Base-by-base conservation (phyloP, 352 stramenopile species). In the Phytopythium montanum region DNA sequence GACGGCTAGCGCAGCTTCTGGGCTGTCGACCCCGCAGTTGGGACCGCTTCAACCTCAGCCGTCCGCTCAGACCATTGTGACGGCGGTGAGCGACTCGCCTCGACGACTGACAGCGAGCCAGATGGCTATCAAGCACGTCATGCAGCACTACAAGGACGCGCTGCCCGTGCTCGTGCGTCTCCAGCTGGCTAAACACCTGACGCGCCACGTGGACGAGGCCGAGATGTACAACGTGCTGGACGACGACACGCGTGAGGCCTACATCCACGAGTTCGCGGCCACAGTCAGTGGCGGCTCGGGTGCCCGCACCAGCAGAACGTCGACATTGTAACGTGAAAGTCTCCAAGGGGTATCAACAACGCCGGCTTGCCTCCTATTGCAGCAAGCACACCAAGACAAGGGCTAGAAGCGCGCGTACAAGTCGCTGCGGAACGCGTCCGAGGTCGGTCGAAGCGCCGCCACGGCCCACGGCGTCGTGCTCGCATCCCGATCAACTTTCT, bases 151-250 rank as follows among this genome's bases (percentile, higher is more conserved):
- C 53, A 76, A 66, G 34, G 46, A 76, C 0, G 45, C 72, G 23
- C 44, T 84, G 49, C 36, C 60, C 0, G 44, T 64, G 21, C 26
- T 64, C 3, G 63, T 53, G 51, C 72, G 68, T 8, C 57, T 87
- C 18, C 59, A 62, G 31, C 73, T 87, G 19, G 64, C 78, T 45
- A 80, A 72, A 36, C 74, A 81, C 46, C 53, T 87, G 25, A 70
- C 76, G 21, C 65, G 75, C 55, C 72, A 87, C 52, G 56, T 68
- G 29, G 56, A 55, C 8, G 76, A 87, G 25, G 76, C 76, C 45
- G 74, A 81, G 60, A 84, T 87, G 76, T 87, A 82, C 68, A 87
- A 85, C 42, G 74, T 87, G 18, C 51, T 87, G 29, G 76, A 87
- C 65, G 60, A 69, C 13, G 70, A 65, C 12, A 77, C 75, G 31